Conservation (phyloP, 2,329 filamentous ascomycete genomes). For the Zalaria sp. region DNA sequence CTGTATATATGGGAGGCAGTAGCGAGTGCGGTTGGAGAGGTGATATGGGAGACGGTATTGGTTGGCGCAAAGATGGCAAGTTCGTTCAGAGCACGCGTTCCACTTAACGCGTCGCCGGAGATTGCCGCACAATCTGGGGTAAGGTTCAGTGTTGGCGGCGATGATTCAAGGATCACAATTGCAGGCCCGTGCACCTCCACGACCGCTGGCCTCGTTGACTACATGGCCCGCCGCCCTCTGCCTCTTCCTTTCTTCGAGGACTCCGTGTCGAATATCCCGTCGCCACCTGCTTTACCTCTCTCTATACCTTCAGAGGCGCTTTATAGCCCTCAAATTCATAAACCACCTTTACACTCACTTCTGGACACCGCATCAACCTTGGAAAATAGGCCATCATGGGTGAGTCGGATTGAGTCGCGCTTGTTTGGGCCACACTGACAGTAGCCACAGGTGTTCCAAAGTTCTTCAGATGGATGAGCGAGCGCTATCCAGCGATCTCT, state of each 20-base stretch:
- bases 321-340: background rate
- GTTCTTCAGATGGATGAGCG: conserved; percentile 98
- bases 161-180: no score
- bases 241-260: conserved; percentile 18
- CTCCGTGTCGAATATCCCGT: conserved; percentile 21
- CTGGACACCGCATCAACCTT: conserved; percentile 9
- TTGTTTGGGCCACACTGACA: conserved; percentile 13
- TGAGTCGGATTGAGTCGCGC: conserved; percentile 6
- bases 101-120: no score
- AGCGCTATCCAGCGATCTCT: conserved; percentile 96
- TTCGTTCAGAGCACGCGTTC: no score
- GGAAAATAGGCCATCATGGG: conserved; percentile 21
- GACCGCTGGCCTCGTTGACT: background rate
- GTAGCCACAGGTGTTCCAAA: conserved; percentile 61
- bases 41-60: no score
- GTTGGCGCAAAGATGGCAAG: no score
- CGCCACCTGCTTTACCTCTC: conserved; percentile 8
- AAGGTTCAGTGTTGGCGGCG: no score
- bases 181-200: no score
- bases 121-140: no score
- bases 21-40: no score
- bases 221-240: background rate
- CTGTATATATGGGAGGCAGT: no score
- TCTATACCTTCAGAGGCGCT: conserved; percentile 1
- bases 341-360: background rate